Evolutionary conservation across 306 rosid genomes (phyloP).

Genomic region (Begonia peltatifolia): DNA sequence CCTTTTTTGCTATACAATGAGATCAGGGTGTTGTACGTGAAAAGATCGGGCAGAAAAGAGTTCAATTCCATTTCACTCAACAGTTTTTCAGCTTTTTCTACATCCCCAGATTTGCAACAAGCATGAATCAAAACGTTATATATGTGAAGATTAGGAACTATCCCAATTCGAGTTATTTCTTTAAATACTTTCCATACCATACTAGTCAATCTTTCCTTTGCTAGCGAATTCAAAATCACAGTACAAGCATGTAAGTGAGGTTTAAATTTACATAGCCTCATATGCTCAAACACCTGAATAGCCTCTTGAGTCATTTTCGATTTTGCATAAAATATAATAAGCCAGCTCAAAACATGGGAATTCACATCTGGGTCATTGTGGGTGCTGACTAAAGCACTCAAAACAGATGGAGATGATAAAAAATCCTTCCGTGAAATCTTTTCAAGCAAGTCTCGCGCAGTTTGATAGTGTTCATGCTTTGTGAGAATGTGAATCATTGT

Average conservation of each 20-base stretch:
- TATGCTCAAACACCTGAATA: constrained; percentile 58
- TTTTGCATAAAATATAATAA: constrained; percentile 46
- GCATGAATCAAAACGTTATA: constrained; percentile 81
- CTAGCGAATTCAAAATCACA: constrained; percentile 61
- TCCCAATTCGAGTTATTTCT: constrained; percentile 37
- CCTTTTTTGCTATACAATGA: constrained; percentile 53
- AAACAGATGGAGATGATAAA: constrained; percentile 57
- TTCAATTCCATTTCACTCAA: constrained; percentile 59
- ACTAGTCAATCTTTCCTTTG: constrained; percentile 42
- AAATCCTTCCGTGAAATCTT: constrained; percentile 50
- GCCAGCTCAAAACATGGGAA: constrained; percentile 85
- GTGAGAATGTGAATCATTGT: constrained; percentile 55
- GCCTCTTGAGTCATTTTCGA: constrained; percentile 60
- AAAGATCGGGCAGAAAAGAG: constrained; percentile 54
- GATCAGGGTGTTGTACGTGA: constrained; percentile 76
- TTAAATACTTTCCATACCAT: constrained; percentile 66
- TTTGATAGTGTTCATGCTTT: constrained; percentile 35
- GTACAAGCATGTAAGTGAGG: constrained; percentile 81
- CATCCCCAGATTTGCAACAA: constrained; percentile 64
- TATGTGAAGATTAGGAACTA: constrained; percentile 45
- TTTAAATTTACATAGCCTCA: constrained; percentile 36
- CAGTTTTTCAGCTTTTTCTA: constrained; percentile 47
- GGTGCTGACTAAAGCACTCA: constrained; percentile 35
- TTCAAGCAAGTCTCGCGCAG: constrained; percentile 62
- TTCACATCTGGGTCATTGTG: constrained; percentile 40